These are phyloP conservation scores for Cadophora luteo-olivacea DNA, from an alignment of 2,329 filamentous ascomycete species.

Conservation along the genomic window DNA sequence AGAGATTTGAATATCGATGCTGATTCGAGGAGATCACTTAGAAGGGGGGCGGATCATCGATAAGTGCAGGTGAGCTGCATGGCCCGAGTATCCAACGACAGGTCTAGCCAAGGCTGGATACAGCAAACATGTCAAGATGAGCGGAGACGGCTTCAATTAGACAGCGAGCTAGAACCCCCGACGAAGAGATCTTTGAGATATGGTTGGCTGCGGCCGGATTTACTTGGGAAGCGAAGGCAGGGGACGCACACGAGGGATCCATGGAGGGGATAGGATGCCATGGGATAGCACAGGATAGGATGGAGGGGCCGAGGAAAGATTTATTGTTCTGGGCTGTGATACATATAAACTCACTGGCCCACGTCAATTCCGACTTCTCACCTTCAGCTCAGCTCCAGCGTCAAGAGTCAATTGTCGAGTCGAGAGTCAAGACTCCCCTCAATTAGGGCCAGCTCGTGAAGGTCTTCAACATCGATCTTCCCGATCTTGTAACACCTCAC, in stretches of 20 bases:
- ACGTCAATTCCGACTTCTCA: not conserved
- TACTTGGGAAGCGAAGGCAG: not conserved
- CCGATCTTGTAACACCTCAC: constrained; percentile 8
- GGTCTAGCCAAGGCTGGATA: not conserved
- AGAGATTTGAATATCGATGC: not conserved
- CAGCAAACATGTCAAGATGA: not conserved
- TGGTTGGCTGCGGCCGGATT: constrained; percentile 8
- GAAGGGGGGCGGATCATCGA: constrained; percentile 8
- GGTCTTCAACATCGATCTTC: constrained; percentile 11
- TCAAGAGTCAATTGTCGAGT: not conserved
- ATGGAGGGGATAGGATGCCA: not conserved
- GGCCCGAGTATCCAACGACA: constrained; percentile 5
- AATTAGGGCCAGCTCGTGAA: constrained; percentile 11
- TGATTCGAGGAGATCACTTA: not conserved
- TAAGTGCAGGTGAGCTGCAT: constrained; percentile 1
- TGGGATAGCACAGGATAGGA: not conserved
- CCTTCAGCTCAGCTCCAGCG: constrained; percentile 16
- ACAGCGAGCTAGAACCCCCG: constrained; percentile 3
- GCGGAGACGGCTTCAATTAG: constrained; percentile 2
- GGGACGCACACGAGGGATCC: not conserved
- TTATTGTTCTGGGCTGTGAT: not conserved
- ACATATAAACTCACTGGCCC: constrained; percentile 8
- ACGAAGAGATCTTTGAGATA: not conserved
- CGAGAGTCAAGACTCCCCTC: not conserved
- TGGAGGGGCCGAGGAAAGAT: constrained; percentile 4